Evolutionary conservation across 352 stramenopile species (phyloP), one percentile per base, ranked within the genome.

Genomic region (Phytophthora fragariae): DNA sequence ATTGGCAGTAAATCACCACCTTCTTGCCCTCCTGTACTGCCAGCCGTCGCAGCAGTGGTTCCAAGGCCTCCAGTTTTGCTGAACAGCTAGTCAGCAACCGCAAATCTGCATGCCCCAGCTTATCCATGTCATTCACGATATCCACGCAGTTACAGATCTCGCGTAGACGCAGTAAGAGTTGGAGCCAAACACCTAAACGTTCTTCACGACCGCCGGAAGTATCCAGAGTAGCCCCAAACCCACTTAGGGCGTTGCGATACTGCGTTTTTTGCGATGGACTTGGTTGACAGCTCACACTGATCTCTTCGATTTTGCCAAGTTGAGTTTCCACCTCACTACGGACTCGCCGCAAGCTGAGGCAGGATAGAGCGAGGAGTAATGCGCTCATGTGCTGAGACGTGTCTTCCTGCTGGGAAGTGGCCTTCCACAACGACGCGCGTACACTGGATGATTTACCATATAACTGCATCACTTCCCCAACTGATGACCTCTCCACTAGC

Each of bases 61-160:
- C 66, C 15, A 96, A 57, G 1, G 75, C 65, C n/a, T 85, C 74
- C 19, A 95, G 49, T 65, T 96, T 96, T 1, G 80, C 73, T 0
- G 90, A 95, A 50, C 78, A 89, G 57, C 79, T 84, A 5, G 70
- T 68, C 8, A 96, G 65, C 24, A 93, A 66, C 5, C 73, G 62
- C 17, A 92, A 65, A 75, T 96, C 90, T n/a, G 86, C 86, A 10
- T 91, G 74, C 1, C 65, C 82, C 11, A 96, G 76, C 65, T 94
- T 94, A 21, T 96, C 90, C 21, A 89, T 54, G 60, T 96, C 90
- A 35, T 88, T 85, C 17, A 90, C 75, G 35, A 96, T 61, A 68
- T 94, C 86, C 9, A 95, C 88, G 56, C 87, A 93, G 58, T 96
- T 96, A 76, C 90, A 95, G 33, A 94, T 87, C 54, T 73, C 68